Evolutionary conservation across 352 stramenopile genomes (phyloP).

Genomic region (Globisporangium camurandrum): DNA sequence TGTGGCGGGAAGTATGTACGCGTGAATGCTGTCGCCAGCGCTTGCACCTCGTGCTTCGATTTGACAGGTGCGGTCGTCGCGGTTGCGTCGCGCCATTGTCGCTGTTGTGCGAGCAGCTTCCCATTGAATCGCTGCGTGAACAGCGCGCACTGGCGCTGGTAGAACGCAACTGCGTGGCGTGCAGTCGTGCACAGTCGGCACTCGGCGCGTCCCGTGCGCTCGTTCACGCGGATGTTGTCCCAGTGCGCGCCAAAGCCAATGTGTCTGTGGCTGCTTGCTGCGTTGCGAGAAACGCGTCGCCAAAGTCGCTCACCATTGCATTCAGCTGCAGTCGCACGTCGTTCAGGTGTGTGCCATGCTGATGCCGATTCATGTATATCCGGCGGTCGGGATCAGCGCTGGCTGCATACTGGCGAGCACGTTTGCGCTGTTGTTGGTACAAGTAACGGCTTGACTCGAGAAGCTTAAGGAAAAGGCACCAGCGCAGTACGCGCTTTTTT

Average conservation of each 20-base stretch:
- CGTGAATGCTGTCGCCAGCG: neutral
- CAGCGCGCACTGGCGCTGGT: neutral
- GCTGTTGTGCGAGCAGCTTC: neutral
- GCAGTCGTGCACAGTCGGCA: constrained; percentile 1
- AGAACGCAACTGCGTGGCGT: neutral
- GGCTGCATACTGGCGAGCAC: constrained; percentile 5
- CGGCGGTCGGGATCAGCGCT: constrained; percentile 4
- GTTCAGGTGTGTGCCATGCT: neutral
- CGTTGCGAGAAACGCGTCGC: constrained; percentile 1
- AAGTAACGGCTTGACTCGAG: neutral
- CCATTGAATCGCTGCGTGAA: constrained; percentile 1
- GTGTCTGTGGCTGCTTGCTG: neutral
- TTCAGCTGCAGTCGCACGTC: neutral
- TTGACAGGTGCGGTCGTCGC: neutral
- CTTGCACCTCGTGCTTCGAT: neutral
- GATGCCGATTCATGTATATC: too few species aligned
- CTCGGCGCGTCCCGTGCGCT: neutral
- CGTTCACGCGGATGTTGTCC: constrained; percentile 3
- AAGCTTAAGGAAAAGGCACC: constrained; percentile 16
- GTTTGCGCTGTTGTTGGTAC: neutral
- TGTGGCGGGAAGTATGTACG: neutral
- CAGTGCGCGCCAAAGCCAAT: constrained; percentile 5
- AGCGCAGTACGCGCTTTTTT: constrained; percentile 13
- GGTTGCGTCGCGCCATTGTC: constrained; percentile 1
- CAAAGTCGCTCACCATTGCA: neutral